Evolutionary conservation across 129 eudicot genomes (phyloP).

Genomic region (Lactuca saligna): DNA sequence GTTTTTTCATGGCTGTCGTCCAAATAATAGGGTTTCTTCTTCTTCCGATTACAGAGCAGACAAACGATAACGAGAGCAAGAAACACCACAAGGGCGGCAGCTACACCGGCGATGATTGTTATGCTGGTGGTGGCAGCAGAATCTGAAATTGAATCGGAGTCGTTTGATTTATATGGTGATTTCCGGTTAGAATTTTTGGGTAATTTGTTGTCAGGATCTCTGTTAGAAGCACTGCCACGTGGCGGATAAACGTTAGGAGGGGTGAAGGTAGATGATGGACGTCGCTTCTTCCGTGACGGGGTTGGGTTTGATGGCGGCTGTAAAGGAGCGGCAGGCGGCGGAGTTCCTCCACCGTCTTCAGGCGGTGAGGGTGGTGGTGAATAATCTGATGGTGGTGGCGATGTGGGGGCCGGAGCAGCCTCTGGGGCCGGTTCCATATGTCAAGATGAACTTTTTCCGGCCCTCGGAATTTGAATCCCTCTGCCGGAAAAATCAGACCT

Average conservation of each 20-base stretch:
- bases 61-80: conserved; percentile 39
- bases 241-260: conserved; percentile 30
- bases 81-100: conserved; percentile 29
- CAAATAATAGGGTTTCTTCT: conserved; percentile 38
- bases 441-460: conserved; percentile 41
- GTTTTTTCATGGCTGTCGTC: conserved; percentile 33
- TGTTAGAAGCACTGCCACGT: conserved; percentile 29
- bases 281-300: conserved; percentile 17
- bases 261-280: conserved; percentile 22
- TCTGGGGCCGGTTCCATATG: conserved; percentile 48
- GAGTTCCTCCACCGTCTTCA: conserved; percentile 5
- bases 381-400: conserved; percentile 26
- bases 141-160: conserved; percentile 15
- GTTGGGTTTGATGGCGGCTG: conserved; percentile 26
- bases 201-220: conserved; percentile 27
- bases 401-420: conserved; percentile 41
- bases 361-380: conserved; percentile 10
- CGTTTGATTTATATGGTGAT: conserved; percentile 28
- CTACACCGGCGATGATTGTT: conserved; percentile 40
- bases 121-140: conserved; percentile 12
- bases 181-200: conserved; percentile 27
- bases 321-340: conserved; percentile 3
- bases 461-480: conserved; percentile 30
- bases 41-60: conserved; percentile 43
- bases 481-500: conserved; percentile 39